These are phyloP conservation scores for Didymella keratinophila DNA, from an alignment of 2,329 filamentous ascomycete genomes.

Conservation along the genomic window DNA sequence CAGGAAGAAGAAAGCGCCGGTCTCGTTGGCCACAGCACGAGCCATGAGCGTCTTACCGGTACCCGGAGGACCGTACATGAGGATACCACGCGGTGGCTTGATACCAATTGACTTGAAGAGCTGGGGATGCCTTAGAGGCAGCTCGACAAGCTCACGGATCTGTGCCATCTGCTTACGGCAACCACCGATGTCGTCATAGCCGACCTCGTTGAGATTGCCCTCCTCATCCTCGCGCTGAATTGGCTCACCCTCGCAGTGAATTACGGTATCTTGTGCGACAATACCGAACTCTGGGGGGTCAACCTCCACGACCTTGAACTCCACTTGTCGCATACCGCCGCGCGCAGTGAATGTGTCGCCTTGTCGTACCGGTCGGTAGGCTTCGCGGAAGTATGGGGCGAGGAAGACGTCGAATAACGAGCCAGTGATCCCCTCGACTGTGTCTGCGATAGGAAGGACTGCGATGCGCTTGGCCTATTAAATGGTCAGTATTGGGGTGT, in stretches of 20 bases:
- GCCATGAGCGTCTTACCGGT: slow-evolving; percentile 99
- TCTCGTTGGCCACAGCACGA: slow-evolving; percentile 97
- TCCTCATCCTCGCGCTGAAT: slow-evolving; percentile 99
- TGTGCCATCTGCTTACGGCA: slow-evolving; percentile 99
- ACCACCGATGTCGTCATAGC: slow-evolving; percentile 98
- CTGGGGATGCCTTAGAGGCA: slow-evolving; percentile 94
- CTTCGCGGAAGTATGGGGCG: slow-evolving; percentile 98
- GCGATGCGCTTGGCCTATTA: slow-evolving; percentile 94
- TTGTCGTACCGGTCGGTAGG: slow-evolving; percentile 95
- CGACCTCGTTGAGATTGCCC: slow-evolving; percentile 98
- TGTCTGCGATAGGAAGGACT: slow-evolving; percentile 96
- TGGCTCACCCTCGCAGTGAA: slow-evolving; percentile 96
- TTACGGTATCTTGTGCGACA: slow-evolving; percentile 97
- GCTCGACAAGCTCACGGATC: slow-evolving; percentile 97
- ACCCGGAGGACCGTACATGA: slow-evolving; percentile 93
- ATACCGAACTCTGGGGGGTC: slow-evolving; percentile 99
- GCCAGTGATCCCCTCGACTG: slow-evolving; percentile 95
- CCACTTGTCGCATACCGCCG: slow-evolving; percentile 98
- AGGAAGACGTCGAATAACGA: slow-evolving; percentile 99
- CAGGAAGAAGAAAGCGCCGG: slow-evolving; percentile 98
- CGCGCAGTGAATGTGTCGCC: slow-evolving; percentile 97
- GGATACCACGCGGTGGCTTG: slow-evolving; percentile 97
- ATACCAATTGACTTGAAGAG: slow-evolving; percentile 99
- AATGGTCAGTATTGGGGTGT: slow-evolving; percentile 28
- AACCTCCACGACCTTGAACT: slow-evolving; percentile 99